Evolutionary conservation across 768 basidiomycete species (phyloP).

Genomic region (Tylopilus balloui): DNA sequence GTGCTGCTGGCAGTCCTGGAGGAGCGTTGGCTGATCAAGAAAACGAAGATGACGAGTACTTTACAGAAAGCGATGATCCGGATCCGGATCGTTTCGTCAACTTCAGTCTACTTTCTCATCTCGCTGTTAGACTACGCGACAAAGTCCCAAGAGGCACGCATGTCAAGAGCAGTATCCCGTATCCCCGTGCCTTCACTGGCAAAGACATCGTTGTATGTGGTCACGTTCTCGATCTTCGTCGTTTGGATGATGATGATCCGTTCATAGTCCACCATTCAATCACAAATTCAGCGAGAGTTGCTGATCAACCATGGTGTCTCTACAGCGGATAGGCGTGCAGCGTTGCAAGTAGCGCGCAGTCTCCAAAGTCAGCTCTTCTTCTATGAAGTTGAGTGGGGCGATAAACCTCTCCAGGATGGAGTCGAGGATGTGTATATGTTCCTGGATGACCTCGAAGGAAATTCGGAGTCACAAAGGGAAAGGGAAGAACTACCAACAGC

Average conservation of each 20-base stretch:
- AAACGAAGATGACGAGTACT: slow-evolving; percentile 30
- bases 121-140: slow-evolving; percentile 86
- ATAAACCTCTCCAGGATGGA: slow-evolving; percentile 73
- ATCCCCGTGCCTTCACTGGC: slow-evolving; percentile 88
- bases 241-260: slow-evolving; percentile 2
- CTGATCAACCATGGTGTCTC: slow-evolving; percentile 70
- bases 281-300: slow-evolving; percentile 80
- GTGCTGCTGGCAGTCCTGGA: slow-evolving; percentile 12
- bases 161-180: slow-evolving; percentile 90
- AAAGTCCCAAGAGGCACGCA: slow-evolving; percentile 84
- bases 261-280: slow-evolving; percentile 78
- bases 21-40: slow-evolving; percentile 23
- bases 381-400: slow-evolving; percentile 95
- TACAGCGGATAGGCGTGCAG: slow-evolving; percentile 74
- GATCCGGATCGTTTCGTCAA: slow-evolving; percentile 80
- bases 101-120: slow-evolving; percentile 79
- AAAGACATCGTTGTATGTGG: slow-evolving; percentile 87
- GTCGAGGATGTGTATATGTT: slow-evolving; percentile 95
- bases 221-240: neutral
- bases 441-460: slow-evolving; percentile 72
- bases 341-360: slow-evolving; percentile 83
- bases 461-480: slow-evolving; percentile 55
- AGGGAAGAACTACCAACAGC: slow-evolving; percentile 80
- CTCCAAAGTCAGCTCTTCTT: slow-evolving; percentile 93
- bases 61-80: slow-evolving; percentile 53